Evolutionary conservation across 208 protist genomes (phyloP), one percentile per base, ranked within the genome.

Genomic region (Herpetomonas samuelpessoai): DNA sequence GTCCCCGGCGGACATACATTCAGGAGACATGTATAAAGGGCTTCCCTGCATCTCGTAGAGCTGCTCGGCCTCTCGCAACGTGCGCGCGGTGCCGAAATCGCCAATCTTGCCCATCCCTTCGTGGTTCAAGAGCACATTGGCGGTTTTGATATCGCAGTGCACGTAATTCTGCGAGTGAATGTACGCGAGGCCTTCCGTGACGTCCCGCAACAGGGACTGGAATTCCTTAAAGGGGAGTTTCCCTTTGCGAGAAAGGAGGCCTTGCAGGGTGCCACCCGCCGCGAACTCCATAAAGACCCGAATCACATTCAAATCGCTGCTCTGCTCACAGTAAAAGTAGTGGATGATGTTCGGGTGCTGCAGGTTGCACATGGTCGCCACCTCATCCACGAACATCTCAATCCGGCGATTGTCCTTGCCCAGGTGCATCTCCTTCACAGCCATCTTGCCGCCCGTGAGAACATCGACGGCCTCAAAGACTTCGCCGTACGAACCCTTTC

Each of bases 291-390:
- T 96, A 57, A 95, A 96, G 38, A 96, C 83, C 26, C 88, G 81
- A 50, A 94, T 76, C 41, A 84, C 74, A 47, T 76, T 74, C 50
- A 65, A 55, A 46, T 84, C 75, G 30, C 63, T 67, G 57, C 72
- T 88, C 68, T 91, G 68, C 63, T 97, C 86, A 55, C 86, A 95
- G 72, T 95, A 92, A 63, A 96, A 96, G 72, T 96, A 96, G 78
- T 96, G 91, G 46, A 96, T 96, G 66, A 96, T 96, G 65, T 96
- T 95, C 2, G 86, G 86, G 71, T 96, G 88, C 66, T 96, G 86
- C 57, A 96, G 76, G 68, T 77, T 93, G 72, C 81, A 95, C 91
- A 96, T 96, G 31, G 83, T 87, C 31, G 77, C 71, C 48, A 96
- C 86, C 68, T 96, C 88, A 47, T 83, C 70, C 44, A 92, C 71